Evolutionary conservation across 768 basidiomycete genomes (phyloP).

Genomic region (Podaxis pistillaris): DNA sequence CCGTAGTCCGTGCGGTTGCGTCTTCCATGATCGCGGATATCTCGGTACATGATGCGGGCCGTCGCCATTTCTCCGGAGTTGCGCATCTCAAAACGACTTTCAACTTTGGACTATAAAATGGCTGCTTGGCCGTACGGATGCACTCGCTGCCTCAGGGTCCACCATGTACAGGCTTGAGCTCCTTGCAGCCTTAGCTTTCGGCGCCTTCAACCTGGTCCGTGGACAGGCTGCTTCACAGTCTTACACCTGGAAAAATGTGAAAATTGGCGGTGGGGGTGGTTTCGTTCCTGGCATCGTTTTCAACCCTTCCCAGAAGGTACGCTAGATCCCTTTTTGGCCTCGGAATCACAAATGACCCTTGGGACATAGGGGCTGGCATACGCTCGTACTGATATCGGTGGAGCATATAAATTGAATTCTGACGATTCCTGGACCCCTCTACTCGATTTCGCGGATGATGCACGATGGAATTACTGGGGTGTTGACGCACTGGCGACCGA

Average conservation of each 20-base stretch:
- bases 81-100: neutral
- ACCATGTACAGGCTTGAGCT: constrained; percentile 32
- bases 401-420: constrained; percentile 59
- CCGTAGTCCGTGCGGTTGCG: neutral
- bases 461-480: constrained; percentile 60
- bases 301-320: constrained; percentile 50
- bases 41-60: neutral
- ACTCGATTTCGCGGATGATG: constrained; percentile 49
- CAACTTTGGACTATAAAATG: constrained; percentile 3
- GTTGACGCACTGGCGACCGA: constrained; percentile 63
- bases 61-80: constrained; percentile 8
- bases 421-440: constrained; percentile 64
- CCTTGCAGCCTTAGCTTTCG: constrained; percentile 30
- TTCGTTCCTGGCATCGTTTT: constrained; percentile 62
- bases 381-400: constrained; percentile 69
- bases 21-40: constrained; percentile 2
- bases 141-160: neutral
- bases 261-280: constrained; percentile 46
- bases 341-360: neutral
- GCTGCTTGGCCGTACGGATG: neutral
- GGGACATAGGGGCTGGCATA: constrained; percentile 50
- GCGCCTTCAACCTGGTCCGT: constrained; percentile 23
- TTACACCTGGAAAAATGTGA: constrained; percentile 66
- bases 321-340: neutral
- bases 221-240: constrained; percentile 43